phyloP scores from a whole-genome alignment of 2,329 filamentous ascomycete species.

The Aspergillus ustus region DNA sequence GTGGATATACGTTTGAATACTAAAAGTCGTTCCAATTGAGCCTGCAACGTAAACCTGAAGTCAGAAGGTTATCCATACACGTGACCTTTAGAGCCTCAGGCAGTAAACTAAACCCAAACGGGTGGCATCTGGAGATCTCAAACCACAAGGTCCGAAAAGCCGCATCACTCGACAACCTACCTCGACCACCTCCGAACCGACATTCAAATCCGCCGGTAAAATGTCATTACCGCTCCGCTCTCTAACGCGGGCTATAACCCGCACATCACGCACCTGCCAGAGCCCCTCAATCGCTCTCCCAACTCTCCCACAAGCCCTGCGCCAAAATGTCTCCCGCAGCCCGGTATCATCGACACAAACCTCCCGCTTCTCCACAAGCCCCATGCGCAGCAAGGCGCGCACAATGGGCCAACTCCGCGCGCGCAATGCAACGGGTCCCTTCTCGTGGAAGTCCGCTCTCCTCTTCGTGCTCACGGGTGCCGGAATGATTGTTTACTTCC shows the following conservation, averaged over 20 bases:
- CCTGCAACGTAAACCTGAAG: not conserved
- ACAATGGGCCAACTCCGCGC: slow-evolving; percentile 48
- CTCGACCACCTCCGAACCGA: not conserved
- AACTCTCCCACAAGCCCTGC: slow-evolving; percentile 5
- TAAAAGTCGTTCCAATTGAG: not conserved
- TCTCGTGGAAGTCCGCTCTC: slow-evolving; percentile 87
- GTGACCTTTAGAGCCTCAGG: slow-evolving; percentile 21
- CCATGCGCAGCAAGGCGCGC: slow-evolving; percentile 30
- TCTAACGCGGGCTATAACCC: slow-evolving; percentile 21
- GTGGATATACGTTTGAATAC: slow-evolving; percentile 17
- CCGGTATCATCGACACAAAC: not conserved
- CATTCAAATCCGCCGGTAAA: slow-evolving; percentile 1
- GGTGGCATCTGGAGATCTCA: slow-evolving; percentile 23
- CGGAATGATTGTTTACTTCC: slow-evolving; percentile 86
- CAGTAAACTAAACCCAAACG: slow-evolving; percentile 26
- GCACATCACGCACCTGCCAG: slow-evolving; percentile 19
- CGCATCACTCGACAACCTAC: slow-evolving; percentile 4
- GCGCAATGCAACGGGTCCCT: slow-evolving; percentile 62
- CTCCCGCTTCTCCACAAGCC: slow-evolving; percentile 36
- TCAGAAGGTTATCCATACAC: slow-evolving; percentile 4
- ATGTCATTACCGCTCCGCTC: slow-evolving; percentile 34
- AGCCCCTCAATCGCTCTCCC: slow-evolving; percentile 8
- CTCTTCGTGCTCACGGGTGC: slow-evolving; percentile 81
- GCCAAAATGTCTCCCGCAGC: not conserved
- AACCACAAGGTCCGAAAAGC: slow-evolving; percentile 15